Percentiles rank a stretch among this genome's conserved stretches.
Evolutionary conservation across 106 monocot species (phyloP).

Genomic region (Dendrobium chrysotoxum): DNA sequence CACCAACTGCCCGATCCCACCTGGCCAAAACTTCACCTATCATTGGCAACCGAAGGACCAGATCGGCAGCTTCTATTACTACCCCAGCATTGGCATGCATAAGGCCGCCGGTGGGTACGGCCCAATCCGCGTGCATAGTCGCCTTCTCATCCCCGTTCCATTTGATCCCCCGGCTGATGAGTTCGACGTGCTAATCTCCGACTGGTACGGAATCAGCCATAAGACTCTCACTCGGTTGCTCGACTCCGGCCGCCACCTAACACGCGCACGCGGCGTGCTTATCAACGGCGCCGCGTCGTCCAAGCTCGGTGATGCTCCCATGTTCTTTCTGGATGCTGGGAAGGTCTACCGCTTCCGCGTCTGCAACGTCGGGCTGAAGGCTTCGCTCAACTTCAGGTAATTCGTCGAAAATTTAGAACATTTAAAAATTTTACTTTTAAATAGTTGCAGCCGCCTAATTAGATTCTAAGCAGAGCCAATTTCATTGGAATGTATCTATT

Average conservation of each 20-base stretch:
- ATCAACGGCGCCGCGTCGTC: conserved; percentile 18
- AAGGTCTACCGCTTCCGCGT: conserved; percentile 27
- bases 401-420: no score
- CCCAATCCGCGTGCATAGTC: conserved; percentile 34
- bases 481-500: no score
- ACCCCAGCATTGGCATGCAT: conserved; percentile 37
- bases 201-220: conserved; percentile 39
- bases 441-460: no score
- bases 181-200: conserved; percentile 43
- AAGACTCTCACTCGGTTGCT: conserved; percentile 9
- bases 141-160: conserved; percentile 53
- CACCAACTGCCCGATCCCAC: conserved; percentile 44
- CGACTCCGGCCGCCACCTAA: conserved; percentile 19
- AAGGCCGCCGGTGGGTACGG: conserved; percentile 48
- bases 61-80: conserved; percentile 52
- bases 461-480: no score
- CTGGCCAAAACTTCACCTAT: conserved; percentile 47
- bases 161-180: conserved; percentile 39
- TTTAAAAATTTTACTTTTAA: no score
- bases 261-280: conserved; percentile 16
- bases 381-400: conserved; percentile 42
- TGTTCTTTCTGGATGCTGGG: conserved; percentile 17
- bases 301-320: neutral
- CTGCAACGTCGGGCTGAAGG: conserved; percentile 43
- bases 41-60: conserved; percentile 54